These are phyloP conservation scores for Arachis stenosperma DNA, from an alignment of 306 rosid species.

Conservation along the genomic window DNA sequence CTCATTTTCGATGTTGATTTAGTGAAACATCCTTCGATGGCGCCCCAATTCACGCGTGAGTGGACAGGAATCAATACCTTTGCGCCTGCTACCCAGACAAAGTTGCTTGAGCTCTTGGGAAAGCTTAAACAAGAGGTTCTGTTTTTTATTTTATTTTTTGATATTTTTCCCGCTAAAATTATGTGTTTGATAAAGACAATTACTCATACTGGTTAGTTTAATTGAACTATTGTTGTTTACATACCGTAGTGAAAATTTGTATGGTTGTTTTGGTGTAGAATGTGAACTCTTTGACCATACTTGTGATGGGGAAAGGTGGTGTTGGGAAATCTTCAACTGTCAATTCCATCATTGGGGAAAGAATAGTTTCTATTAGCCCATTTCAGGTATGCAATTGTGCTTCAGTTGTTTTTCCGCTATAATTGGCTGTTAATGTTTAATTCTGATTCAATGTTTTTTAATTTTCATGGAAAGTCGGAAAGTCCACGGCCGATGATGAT, in stretches of 20 bases:
- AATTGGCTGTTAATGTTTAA: slow-evolving; percentile 18
- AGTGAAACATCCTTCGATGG: slow-evolving; percentile 52
- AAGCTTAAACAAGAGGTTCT: slow-evolving; percentile 82
- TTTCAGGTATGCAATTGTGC: slow-evolving; percentile 65
- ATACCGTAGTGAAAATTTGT: not conserved
- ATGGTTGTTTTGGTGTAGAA: slow-evolving; percentile 51
- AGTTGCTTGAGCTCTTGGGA: slow-evolving; percentile 78
- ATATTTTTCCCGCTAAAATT: not conserved
- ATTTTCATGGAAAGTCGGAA: slow-evolving; percentile 64
- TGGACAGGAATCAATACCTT: slow-evolving; percentile 90
- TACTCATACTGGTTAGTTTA: not conserved
- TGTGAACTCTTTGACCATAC: slow-evolving; percentile 85
- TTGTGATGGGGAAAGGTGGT: slow-evolving; percentile 98
- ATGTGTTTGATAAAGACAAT: not conserved
- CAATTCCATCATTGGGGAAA: slow-evolving; percentile 91
- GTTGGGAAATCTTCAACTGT: slow-evolving; percentile 97
- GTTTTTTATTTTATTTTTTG: not conserved
- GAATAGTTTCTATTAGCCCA: slow-evolving; percentile 82
- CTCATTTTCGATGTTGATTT: not conserved
- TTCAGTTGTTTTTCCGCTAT: slow-evolving; percentile 6
- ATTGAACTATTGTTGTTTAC: not conserved
- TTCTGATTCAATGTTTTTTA: not conserved
- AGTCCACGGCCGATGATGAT: slow-evolving; percentile 87
- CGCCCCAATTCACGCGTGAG: slow-evolving; percentile 71
- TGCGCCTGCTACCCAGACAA: slow-evolving; percentile 86